phyloP scores from a whole-genome alignment of 2,329 filamentous ascomycete species.

The Epichloe scottii region DNA sequence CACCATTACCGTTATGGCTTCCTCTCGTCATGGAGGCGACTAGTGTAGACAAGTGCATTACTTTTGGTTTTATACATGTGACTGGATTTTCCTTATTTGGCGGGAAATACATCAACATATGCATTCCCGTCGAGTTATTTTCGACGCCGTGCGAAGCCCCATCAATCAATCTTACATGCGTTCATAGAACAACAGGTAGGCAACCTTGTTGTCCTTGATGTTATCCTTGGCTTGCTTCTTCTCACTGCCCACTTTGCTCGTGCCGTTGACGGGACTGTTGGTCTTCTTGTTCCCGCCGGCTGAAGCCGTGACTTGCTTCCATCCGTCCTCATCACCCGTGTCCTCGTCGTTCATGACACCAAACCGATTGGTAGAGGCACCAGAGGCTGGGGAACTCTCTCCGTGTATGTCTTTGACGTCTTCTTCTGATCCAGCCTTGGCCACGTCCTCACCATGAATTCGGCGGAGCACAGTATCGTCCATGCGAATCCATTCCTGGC shows the following conservation, averaged over 20 bases:
- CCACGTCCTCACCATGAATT: constrained; percentile 78
- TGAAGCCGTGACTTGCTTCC: constrained; percentile 64
- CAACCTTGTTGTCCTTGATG: constrained; percentile 89
- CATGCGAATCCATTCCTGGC: constrained; percentile 88
- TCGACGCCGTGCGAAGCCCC: too few relatives aligned
- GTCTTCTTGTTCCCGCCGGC: constrained; percentile 58
- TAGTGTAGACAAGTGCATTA: neutral
- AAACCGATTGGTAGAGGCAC: constrained; percentile 57
- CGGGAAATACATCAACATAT: neutral
- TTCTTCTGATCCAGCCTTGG: constrained; percentile 72
- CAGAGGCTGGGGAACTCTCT: constrained; percentile 13
- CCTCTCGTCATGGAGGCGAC: too few relatives aligned
- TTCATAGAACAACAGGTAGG: constrained; percentile 94
- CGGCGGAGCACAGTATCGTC: constrained; percentile 87
- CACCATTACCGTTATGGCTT: neutral
- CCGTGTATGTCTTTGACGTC: constrained; percentile 43
- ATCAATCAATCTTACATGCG: constrained; percentile 35
- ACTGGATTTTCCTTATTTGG: neutral
- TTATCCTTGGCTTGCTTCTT: constrained; percentile 46
- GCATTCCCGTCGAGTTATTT: neutral
- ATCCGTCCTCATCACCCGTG: constrained; percentile 54
- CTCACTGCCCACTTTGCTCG: constrained; percentile 42
- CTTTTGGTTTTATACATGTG: neutral
- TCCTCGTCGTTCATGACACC: constrained; percentile 57
- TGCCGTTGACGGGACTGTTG: constrained; percentile 55